Conservation (phyloP, 306 rosid species). For the Pachyrhizus erosus region DNA sequence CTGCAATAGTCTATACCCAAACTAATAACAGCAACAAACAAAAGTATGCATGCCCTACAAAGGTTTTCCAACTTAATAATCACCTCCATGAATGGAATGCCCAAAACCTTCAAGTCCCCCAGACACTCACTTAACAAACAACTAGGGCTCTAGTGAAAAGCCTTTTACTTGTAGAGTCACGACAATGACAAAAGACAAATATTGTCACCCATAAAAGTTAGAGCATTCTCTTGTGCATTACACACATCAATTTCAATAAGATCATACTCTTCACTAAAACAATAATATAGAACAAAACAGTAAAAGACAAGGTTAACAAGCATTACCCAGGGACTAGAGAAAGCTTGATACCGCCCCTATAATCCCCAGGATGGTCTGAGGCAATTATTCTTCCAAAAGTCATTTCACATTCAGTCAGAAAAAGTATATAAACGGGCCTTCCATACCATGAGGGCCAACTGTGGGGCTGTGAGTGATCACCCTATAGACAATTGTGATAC, state of each 20-base stretch:
- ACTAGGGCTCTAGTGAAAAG: neutral
- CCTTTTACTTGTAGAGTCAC: slow-evolving; percentile 7
- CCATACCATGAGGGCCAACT: slow-evolving; percentile 84
- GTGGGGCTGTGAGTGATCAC: slow-evolving; percentile 92
- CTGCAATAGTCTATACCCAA: neutral
- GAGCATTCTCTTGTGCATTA: neutral
- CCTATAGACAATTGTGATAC: slow-evolving; percentile 59
- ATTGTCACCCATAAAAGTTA: neutral
- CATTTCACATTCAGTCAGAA: slow-evolving; percentile 89
- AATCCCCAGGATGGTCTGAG: slow-evolving; percentile 84
- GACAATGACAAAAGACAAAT: neutral
- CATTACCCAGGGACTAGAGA: slow-evolving; percentile 87
- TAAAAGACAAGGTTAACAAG: slow-evolving; percentile 31
- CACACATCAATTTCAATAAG: neutral
- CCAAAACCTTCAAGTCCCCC: neutral
- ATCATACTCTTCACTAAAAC: neutral
- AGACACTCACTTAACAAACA: neutral
- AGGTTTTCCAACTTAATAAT: neutral
- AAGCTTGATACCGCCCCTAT: slow-evolving; percentile 69
- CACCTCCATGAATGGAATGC: neutral
- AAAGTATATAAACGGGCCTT: slow-evolving; percentile 76
- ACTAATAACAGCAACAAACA: neutral
- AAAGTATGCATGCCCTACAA: slow-evolving; percentile 3
- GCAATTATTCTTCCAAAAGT: slow-evolving; percentile 73
- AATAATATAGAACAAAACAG: slow-evolving; percentile 22